Evolutionary conservation across 139 green algal genomes (phyloP), one percentile per base, ranked within the genome.

Genomic region (Spirogloea muscicola): DNA sequence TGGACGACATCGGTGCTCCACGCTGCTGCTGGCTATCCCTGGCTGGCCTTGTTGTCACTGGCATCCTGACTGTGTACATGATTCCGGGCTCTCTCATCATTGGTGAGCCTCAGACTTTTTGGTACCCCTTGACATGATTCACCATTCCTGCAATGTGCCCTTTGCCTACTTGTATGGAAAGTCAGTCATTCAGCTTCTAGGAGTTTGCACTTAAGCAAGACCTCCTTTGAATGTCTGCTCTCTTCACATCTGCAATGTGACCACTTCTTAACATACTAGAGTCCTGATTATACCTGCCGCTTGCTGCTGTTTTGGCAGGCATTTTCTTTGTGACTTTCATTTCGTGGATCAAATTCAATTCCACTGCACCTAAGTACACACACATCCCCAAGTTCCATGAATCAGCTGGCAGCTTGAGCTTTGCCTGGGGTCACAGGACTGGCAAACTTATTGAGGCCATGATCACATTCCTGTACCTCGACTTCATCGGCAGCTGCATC

Each of bases 391-490:
- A 18, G 21, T 61, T 68, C 58, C 39, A 78, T 27, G 71, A 65
- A 18, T 85, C 84, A 1, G 77, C 84, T 27, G 78, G 78, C 6
- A 49, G 57, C 3, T 27, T 88, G 3, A 68, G 74, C 74, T 89
- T 89, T 61, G 61, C 84, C 31, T 89, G 85, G 85, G 73, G 73
- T 6, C 46, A 39, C 48, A 58, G 88, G 37, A 80, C 65, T 7
- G 72, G 70, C 43, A 49, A 66, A 10, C 52, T 87, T 36, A 38
- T 85, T 4, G 76, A 29, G 10, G 89, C 87, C 10, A 75, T 93
- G 1, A 68, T 93, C 55, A 91, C 88, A 18, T 91, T 93, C 72
- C 72, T 91, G 58, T 92, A 92, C 88, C 82, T 91, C 10, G 89
- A 94, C 78, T 87, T 94, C 74, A 74, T 93, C 42, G 90, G 93